Base-by-base conservation (phyloP, 768 basidiomycete genomes). In the Aureoboletus auriporus region DNA sequence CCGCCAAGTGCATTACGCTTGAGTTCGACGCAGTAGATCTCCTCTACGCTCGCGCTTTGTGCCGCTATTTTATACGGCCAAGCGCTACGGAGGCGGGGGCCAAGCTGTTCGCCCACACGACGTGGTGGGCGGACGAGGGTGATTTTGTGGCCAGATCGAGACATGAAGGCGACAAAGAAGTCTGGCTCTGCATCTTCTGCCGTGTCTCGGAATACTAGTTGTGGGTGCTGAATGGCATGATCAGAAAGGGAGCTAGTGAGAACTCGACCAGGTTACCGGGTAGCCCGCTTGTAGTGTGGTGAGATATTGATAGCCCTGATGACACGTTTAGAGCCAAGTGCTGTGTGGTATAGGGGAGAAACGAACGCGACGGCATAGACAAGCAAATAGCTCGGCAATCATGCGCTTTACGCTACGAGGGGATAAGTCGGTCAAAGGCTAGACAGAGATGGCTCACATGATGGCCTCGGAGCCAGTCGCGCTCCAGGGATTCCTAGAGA, bases 301-400 rank as follows among this genome's bases (percentile, higher is more conserved):
- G 55, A 82, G 70, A 53, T 84, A 88, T n/a, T 77, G 69, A 57
- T 81, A 89, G 33, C 87, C 87, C 86, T 89, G n/a, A 39, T 39
- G 54, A 37, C 27, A 17, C 39, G 27, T 48, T 48, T 51, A 56
- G 50, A 23, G 20, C 20, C 20, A 23, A 23, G 20, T 23, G 20
- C 42, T 51, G 34, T 40, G 23, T 52, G 50, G 10, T 51, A 43
- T 27, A 33, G 40, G 23, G 44, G 39, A 49, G 41, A 46, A 42
- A 68, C 75, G 49, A 57, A 86, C 86, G 58, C 80, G 72, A 48
- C 71, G 66, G 40, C 80, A 75, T 55, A 89, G 79, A 28, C 83
- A 68, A 8, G 72, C 69, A 58, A 84, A 89, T 14, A 89, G 62
- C 27, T 73, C 69, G 44, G 75, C 70, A 39, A 90, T 75, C 59